Evolutionary conservation across 2,329 filamentous ascomycete species (phyloP).

Genomic region (Arthrobotrys sinensis): DNA sequence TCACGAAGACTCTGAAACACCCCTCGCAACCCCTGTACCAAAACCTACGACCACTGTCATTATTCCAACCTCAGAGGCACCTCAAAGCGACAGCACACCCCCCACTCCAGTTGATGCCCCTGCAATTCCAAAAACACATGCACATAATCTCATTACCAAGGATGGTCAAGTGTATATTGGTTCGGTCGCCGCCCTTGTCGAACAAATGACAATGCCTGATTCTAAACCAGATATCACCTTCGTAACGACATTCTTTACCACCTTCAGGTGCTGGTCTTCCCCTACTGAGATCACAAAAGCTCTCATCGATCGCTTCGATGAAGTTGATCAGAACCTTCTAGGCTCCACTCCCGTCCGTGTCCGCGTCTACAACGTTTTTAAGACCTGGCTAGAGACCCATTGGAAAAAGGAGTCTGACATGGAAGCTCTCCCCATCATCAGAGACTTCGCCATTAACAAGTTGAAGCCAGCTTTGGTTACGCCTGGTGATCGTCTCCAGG

Average conservation of each 20-base stretch:
- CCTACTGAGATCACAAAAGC: slow-evolving; percentile 83
- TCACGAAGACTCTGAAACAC: slow-evolving; percentile 54
- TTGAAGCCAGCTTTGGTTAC: slow-evolving; percentile 79
- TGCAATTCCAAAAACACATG: slow-evolving; percentile 86
- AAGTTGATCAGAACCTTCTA: slow-evolving; percentile 83
- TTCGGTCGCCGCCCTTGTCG: slow-evolving; percentile 89
- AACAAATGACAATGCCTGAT: slow-evolving; percentile 92
- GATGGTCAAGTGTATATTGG: slow-evolving; percentile 95
- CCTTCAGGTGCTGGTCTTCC: slow-evolving; percentile 92
- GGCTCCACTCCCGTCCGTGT: slow-evolving; percentile 84
- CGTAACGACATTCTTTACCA: slow-evolving; percentile 94
- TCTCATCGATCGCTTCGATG: slow-evolving; percentile 92
- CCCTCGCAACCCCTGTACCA: slow-evolving; percentile 48
- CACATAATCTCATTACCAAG: slow-evolving; percentile 93
- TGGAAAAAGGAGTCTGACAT: slow-evolving; percentile 88
- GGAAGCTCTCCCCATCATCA: slow-evolving; percentile 81
- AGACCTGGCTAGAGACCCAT: slow-evolving; percentile 96
- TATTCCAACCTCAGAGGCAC: slow-evolving; percentile 16
- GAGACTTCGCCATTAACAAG: slow-evolving; percentile 82
- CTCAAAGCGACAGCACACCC: slow-evolving; percentile 41
- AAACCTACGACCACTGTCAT: slow-evolving; percentile 24
- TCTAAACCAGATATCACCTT: slow-evolving; percentile 92
- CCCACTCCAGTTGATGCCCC: slow-evolving; percentile 42
- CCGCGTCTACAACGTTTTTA: slow-evolving; percentile 95
- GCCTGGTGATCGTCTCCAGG: slow-evolving; percentile 83